These are phyloP conservation scores for Endoconidiophora polonica DNA, from an alignment of 2,329 filamentous ascomycete genomes.

Conservation along the genomic window DNA sequence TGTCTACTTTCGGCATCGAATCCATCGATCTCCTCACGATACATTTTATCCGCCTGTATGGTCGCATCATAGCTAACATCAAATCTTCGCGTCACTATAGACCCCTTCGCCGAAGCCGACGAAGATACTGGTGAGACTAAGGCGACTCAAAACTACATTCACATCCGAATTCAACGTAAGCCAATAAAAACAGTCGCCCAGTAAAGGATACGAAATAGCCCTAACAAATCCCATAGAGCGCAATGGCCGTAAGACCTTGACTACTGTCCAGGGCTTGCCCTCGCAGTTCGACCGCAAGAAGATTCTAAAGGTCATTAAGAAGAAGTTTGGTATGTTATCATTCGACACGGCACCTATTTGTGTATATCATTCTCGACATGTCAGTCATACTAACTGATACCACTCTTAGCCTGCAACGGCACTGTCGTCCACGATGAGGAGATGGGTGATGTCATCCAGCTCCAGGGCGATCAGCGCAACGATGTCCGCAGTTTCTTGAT, in stretches of 20 bases:
- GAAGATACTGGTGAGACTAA: conserved; percentile 94
- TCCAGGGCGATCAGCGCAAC: conserved; percentile 98
- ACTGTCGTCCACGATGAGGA: conserved; percentile 91
- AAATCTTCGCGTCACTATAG: conserved; percentile 28
- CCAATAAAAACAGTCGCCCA: conserved; percentile 17
- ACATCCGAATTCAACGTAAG: conserved; percentile 98
- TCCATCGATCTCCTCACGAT: background rate
- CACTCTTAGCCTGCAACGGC: conserved; percentile 80
- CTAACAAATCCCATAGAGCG: conserved; percentile 47
- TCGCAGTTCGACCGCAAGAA: conserved; percentile 99
- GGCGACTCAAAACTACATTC: conserved; percentile 94
- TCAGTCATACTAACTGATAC: conserved; percentile 16
- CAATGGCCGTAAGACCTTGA: conserved; percentile 99
- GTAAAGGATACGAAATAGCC: background rate
- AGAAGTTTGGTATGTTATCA: conserved; percentile 70
- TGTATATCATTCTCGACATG: background rate
- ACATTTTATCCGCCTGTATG: background rate
- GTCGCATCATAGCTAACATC: conserved; percentile 16
- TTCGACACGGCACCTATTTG: background rate
- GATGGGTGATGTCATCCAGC: conserved; percentile 99
- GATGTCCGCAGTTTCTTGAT: conserved; percentile 95
- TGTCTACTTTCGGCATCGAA: background rate
- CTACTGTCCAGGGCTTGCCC: conserved; percentile 94
- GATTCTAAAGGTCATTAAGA: conserved; percentile 99
- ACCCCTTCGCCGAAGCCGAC: conserved; percentile 99